Evolutionary conservation across 257 asterid genomes (phyloP), one percentile per base, ranked within the genome.

Genomic region (Nicotiana sylvestris): DNA sequence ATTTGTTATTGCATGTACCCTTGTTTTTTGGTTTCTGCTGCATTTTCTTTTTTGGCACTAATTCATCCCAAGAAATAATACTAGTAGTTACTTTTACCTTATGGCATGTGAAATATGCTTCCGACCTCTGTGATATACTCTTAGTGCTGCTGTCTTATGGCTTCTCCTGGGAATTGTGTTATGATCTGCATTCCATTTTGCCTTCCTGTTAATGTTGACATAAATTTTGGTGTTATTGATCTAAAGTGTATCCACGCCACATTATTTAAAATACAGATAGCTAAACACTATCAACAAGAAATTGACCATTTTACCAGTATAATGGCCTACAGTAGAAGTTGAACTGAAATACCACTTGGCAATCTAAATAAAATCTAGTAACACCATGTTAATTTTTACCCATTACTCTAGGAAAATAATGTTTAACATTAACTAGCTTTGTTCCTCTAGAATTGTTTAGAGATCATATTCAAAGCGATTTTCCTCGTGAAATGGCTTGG

Each of bases 1-100:
- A 74, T 74, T 27, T 74, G 43, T 74, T 74, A 74, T 74, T 27
- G 80, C 80, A 74, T 74, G 80, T 49, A 74, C 43, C 27, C 16
- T 49, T 46, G 27, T 74, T n/a, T 70, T 39, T 18, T 39, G 43
- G 78, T 70, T 39, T 39, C 33, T 68, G 37, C 39, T 37, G 55
- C 30, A 9, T 68, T 35, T 35, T 35, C 55, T 10, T 6, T 43
- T 43, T 6, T 18, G 2, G 21, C 60, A 72, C 60, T 29, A 72
- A 46, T 46, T 49, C 37, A 49, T 74, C 62, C 27, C 56, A 6
- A 1, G 27, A 17, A 25, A 49, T 74, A 74, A 49, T 27, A 6
- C 46, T 39, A 39, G 46, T 39, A 39, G 9, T 74, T 49, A 0
- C 27, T 49, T 49, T 74, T 74, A 49, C 27, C 29, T 49, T 49